A percentile compares a stretch with the other conserved stretches of the same genome.
Conservation (phyloP, 805 yeast species). For the Hanseniaspora guilliermondii region DNA sequence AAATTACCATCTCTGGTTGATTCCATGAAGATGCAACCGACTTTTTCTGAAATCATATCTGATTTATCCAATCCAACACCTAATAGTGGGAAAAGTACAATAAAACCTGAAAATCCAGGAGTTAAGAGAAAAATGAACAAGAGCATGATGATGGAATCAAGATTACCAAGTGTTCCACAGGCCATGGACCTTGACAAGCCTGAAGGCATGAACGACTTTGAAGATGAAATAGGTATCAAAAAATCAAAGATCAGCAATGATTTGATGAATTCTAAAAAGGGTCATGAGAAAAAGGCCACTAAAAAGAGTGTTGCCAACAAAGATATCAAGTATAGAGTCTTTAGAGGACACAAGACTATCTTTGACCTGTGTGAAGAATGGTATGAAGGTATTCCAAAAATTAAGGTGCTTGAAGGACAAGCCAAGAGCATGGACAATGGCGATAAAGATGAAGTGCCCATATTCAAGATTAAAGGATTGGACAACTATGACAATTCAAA, state of each 20-base stretch:
- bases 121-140: background rate
- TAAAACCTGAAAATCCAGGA: background rate
- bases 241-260: background rate
- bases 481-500: background rate
- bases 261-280: background rate
- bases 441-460: background rate
- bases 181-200: background rate
- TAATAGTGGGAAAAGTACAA: background rate
- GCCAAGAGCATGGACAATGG: background rate
- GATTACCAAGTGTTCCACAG: background rate
- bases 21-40: conserved; percentile 12
- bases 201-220: background rate
- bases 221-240: background rate
- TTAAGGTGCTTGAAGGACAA: conserved; percentile 15
- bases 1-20: conserved; percentile 5
- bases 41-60: conserved; percentile 13
- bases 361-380: conserved; percentile 31
- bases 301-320: conserved; percentile 24
- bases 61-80: conserved; percentile 13
- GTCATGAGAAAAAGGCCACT: background rate
- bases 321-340: conserved; percentile 27
- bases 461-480: background rate
- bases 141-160: background rate
- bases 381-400: conserved; percentile 27
- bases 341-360: conserved; percentile 29